Conservation (phyloP, 1,284 basidiomycete species). For the Meripilus lineatus region DNA sequence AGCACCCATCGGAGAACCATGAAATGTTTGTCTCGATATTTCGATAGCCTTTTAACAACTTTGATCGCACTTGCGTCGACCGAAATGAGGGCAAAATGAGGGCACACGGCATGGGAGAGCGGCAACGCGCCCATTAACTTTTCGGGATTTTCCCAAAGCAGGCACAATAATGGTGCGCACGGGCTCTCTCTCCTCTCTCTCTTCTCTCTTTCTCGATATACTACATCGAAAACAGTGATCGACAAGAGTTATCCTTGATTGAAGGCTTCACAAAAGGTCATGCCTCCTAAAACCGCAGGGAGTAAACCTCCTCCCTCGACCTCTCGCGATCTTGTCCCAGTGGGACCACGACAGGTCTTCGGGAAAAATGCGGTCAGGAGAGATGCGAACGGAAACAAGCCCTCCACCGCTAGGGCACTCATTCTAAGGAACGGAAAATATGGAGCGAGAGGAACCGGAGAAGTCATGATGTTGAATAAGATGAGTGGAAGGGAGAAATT, state of each 20-base stretch:
- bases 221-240: no score
- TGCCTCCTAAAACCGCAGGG: neutral
- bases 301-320: conserved; percentile 15
- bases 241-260: no score
- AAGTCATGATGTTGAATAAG: conserved; percentile 49
- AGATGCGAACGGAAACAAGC: conserved; percentile 43
- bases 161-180: no score
- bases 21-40: no score
- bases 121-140: no score
- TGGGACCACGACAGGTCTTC: conserved; percentile 50
- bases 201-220: neutral
- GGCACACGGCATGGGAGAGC: no score
- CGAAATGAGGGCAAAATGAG: no score
- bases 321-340: conserved; percentile 44
- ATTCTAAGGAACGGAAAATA: conserved; percentile 69
- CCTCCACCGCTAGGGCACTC: conserved; percentile 65
- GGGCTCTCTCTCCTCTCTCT: neutral
- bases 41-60: no score
- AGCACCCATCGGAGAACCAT: no score
- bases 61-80: no score
- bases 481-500: conserved; percentile 73
- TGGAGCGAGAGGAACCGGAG: conserved; percentile 64
- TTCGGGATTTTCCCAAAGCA: no score
- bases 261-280: neutral
- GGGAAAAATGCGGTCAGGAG: conserved; percentile 27